Base-by-base conservation (phyloP, 2,329 filamentous ascomycete species). In the Alternaria arbusti region DNA sequence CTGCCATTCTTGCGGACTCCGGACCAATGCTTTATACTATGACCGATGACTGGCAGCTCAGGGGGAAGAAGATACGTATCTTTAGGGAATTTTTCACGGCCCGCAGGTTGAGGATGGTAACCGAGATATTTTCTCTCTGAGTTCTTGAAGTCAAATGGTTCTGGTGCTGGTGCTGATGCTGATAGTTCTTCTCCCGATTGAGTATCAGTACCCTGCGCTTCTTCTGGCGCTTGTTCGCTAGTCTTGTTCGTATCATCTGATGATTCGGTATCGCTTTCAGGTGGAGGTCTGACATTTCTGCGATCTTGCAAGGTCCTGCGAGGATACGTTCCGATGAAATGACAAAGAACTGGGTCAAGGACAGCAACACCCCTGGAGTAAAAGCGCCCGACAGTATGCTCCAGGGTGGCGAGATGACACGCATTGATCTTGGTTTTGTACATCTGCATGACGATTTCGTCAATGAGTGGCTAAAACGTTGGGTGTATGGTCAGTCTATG, bases 261-360 rank as follows among this genome's bases (percentile, higher is more conserved):
- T 15, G 20, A 10, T 6, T 15, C 28, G 13, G 12, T 28, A 3
- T 13, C 30, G 17, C 17, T 28, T 13, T 9, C 17, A 17, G 9
- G 4, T 32, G 20, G 13, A 23, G 58, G 54, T 17, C 58, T 23
- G 7, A 58, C 49, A 12, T 65, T 20, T 10, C 10, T 26, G 17
- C 65, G 63, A 46, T 72, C 70, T 7, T 22, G 4, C 10, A 26
- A 30, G 11, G 22, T 44, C 9, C 69, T 50, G 6, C 43, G 47
- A 6, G 61, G 45, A 40, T 72, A 72, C 13, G 66, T 69, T 4
- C 66, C 71, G 25, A 67, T 52, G 23, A 74, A 47, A 51, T 65
- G 61, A 40, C 61, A 66, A 8, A 74, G 26, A 9, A 74, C 69
- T 10, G 70, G 69, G 43, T 74, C 71, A 13, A 72, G 63, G 15